phyloP scores from a whole-genome alignment of 148 eudicot genomes.

The Vaccinium corymbosum region DNA sequence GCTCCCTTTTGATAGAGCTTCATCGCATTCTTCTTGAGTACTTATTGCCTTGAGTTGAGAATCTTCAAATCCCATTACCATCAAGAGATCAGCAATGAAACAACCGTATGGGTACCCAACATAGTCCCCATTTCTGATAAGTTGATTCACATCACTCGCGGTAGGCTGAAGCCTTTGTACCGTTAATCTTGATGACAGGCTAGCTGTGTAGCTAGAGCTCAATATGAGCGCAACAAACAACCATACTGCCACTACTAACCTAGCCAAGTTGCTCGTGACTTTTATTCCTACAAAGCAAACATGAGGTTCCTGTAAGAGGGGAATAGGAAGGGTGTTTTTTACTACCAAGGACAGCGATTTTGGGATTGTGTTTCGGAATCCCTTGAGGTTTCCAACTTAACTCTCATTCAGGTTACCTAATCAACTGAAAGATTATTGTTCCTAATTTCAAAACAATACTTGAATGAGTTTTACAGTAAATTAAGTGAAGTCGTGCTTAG shows the following conservation, averaged over 20 bases:
- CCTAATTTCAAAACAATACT: no score
- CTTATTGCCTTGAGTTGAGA: not conserved
- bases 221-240: constrained; percentile 22
- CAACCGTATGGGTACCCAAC: constrained; percentile 27
- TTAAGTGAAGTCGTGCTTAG: no score
- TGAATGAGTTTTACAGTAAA: no score
- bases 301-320: no score
- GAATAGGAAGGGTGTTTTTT: no score
- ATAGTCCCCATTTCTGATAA: constrained; percentile 18
- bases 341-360: no score
- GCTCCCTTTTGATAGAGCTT: constrained; percentile 18
- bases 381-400: no score
- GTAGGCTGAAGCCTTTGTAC: constrained; percentile 24
- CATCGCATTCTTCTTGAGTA: not conserved
- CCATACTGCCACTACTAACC: not conserved
- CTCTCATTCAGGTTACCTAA: no score
- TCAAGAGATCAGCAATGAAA: constrained; percentile 14
- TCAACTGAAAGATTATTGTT: no score
- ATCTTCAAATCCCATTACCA: constrained; percentile 9
- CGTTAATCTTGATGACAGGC: constrained; percentile 25
- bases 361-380: no score
- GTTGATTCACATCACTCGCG: constrained; percentile 20
- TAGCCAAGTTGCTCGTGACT: constrained; percentile 21
- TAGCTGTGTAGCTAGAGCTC: constrained; percentile 25
- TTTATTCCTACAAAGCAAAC: constrained; percentile 12